A percentile compares a stretch with the other conserved stretches of the same genome.
Evolutionary conservation across 192 early-diverging fungal genomes (phyloP).

Genomic region (Gaertneriomyces semiglobifer): DNA sequence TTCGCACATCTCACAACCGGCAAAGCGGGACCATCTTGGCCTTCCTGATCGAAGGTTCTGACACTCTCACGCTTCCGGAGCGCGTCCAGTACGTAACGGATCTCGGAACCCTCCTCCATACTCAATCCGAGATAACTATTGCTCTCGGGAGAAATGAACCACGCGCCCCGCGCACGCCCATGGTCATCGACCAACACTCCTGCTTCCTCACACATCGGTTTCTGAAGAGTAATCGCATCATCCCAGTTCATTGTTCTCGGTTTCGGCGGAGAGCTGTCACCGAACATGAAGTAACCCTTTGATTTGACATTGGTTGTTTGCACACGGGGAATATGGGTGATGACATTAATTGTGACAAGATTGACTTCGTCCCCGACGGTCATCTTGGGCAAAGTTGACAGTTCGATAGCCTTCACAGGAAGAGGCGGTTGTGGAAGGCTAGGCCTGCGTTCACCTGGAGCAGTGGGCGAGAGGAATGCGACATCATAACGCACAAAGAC

Average conservation of each 20-base stretch:
- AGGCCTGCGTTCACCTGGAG: slow-evolving; percentile 7
- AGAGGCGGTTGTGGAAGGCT: slow-evolving; percentile 41
- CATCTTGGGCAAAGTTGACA: slow-evolving; percentile 27
- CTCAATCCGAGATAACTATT: slow-evolving; percentile 28
- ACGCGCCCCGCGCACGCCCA: slow-evolving; percentile 28
- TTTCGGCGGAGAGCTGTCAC: slow-evolving; percentile 29
- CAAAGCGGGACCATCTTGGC: slow-evolving; percentile 17
- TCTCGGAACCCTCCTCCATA: slow-evolving; percentile 19
- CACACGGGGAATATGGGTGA: slow-evolving; percentile 33
- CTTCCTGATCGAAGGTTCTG: slow-evolving; percentile 8
- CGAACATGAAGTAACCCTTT: slow-evolving; percentile 38
- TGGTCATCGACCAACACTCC: slow-evolving; percentile 33
- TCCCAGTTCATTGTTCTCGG: slow-evolving; percentile 35
- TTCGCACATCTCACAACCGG: slow-evolving; percentile 28
- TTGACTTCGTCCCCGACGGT: slow-evolving; percentile 29
- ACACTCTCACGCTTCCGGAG: slow-evolving; percentile 8
- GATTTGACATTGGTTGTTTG: slow-evolving; percentile 34
- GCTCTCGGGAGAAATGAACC: slow-evolving; percentile 27
- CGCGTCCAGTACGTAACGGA: slow-evolving; percentile 22
- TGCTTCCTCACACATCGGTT: slow-evolving; percentile 34
- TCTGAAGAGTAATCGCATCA: slow-evolving; percentile 34
- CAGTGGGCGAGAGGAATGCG: slow-evolving; percentile 49
- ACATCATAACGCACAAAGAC: slow-evolving; percentile 77
- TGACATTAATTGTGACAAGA: slow-evolving; percentile 35
- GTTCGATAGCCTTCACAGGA: slow-evolving; percentile 35